Conservation (phyloP, 495 filamentous ascomycete genomes). For the Penicillium ochrochloron region DNA sequence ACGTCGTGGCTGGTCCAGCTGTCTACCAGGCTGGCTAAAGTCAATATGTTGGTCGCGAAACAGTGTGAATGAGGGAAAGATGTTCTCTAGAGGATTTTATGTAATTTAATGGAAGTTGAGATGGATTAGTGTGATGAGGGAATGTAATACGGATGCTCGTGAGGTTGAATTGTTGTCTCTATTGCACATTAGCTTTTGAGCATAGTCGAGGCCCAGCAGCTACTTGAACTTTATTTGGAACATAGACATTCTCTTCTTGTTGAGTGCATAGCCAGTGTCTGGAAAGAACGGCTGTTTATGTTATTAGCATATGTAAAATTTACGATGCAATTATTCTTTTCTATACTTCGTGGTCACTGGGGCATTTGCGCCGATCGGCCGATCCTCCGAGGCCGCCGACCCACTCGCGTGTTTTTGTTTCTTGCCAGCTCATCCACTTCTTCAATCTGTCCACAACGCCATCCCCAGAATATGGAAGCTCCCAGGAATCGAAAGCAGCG, state of each 20-base stretch:
- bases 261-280: neutral
- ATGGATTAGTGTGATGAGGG: neutral
- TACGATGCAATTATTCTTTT: neutral
- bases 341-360: neutral
- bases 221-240: neutral
- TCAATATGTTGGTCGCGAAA: neutral
- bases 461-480: slow-evolving; percentile 31
- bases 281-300: neutral
- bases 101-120: neutral
- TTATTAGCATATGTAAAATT: neutral
- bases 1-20: slow-evolving; percentile 73
- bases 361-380: slow-evolving; percentile 16
- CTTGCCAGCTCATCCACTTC: slow-evolving; percentile 20
- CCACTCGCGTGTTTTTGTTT: slow-evolving; percentile 19
- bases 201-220: neutral
- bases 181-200: neutral
- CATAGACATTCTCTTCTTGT: neutral
- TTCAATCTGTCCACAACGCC: neutral
- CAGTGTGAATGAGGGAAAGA: neutral
- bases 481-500: slow-evolving; percentile 56
- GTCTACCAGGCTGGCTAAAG: slow-evolving; percentile 80
- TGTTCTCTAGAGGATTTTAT: neutral
- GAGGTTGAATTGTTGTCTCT: neutral
- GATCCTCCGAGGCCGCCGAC: slow-evolving; percentile 6
- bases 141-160: neutral